Base-by-base conservation (phyloP, 768 basidiomycete genomes). In the Suillus decipiens region DNA sequence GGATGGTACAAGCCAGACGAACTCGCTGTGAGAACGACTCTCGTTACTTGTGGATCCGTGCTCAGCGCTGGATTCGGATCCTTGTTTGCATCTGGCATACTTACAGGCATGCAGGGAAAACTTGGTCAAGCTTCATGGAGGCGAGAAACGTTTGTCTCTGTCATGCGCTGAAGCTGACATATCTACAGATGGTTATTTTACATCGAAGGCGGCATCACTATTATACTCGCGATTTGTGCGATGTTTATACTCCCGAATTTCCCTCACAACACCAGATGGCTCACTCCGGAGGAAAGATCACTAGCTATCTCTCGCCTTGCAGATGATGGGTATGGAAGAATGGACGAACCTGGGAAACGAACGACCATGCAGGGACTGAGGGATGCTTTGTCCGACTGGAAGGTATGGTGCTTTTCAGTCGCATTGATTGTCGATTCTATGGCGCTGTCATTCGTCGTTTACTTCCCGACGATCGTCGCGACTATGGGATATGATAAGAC, bases 1-100 rank as follows among this genome's bases (percentile, higher is more conserved):
- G 87, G 84, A 68, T 90, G 89, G 89, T 61, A 61, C 37, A 88
- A 82, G 60, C 81, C 84, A 45, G 78, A 77, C n/a, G 89, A 92
- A 70, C 79, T 92, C 45, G 89, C 87, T 55, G 76, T 85, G 43
- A 79, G 89, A 54, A 87, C 82, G 17, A 86, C 89, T 14, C 71
- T 88, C 56, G 78, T 90, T 19, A 83, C 82, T 55, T 89, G 88
- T 65, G 90, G 90, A 31, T 85, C 80, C 68, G 76, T 93, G 9
- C 84, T 91, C 61, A 86, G 84, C 51, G 92, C 92, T 78, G 90
- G 89, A 1, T 91, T 92, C 72, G 90, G 90, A 5, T 80, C 89
- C 0, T 75, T 92, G 15, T 83, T 93, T 57, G 89, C 89, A 6
- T 88, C 89, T 22, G 88, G 85, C 9, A 90, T 92, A 57, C 80